Conservation (phyloP, 805 yeast genomes). For the Sugiyamaella boreocaroliniensis region DNA sequence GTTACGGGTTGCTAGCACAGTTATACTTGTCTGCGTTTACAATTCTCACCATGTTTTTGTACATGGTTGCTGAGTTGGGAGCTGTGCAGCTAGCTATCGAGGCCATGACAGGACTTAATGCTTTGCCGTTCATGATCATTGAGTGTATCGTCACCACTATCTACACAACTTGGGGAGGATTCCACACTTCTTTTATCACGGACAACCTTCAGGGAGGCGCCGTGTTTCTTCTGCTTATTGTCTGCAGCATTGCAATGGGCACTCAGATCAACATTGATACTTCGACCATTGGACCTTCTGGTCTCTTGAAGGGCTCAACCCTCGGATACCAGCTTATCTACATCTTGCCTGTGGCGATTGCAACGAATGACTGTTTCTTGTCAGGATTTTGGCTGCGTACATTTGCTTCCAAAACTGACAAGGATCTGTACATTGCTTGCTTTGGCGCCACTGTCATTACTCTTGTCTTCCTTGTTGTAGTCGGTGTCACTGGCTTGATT, state of each 20-base stretch:
- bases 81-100: constrained; percentile 73
- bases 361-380: constrained; percentile 84
- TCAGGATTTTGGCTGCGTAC: constrained; percentile 94
- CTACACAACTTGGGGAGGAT: constrained; percentile 85
- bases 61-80: constrained; percentile 80
- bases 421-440: constrained; percentile 69
- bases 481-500: constrained; percentile 77
- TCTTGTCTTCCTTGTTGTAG: constrained; percentile 56
- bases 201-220: constrained; percentile 78
- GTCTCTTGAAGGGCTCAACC: constrained; percentile 56
- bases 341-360: constrained; percentile 76
- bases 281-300: constrained; percentile 55
- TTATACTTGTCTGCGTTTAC: constrained; percentile 76
- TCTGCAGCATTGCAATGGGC: constrained; percentile 76
- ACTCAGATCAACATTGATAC: constrained; percentile 53
- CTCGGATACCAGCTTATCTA: constrained; percentile 88
- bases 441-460: constrained; percentile 65
- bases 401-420: constrained; percentile 75
- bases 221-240: constrained; percentile 58
- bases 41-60: constrained; percentile 66
- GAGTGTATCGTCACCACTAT: constrained; percentile 83
- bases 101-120: constrained; percentile 69
- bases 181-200: constrained; percentile 78
- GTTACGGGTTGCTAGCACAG: constrained; percentile 70
- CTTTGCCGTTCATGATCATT: constrained; percentile 73